Base-by-base conservation (phyloP, 2,329 filamentous ascomycete species). In the Pyricularia pennisetigena region DNA sequence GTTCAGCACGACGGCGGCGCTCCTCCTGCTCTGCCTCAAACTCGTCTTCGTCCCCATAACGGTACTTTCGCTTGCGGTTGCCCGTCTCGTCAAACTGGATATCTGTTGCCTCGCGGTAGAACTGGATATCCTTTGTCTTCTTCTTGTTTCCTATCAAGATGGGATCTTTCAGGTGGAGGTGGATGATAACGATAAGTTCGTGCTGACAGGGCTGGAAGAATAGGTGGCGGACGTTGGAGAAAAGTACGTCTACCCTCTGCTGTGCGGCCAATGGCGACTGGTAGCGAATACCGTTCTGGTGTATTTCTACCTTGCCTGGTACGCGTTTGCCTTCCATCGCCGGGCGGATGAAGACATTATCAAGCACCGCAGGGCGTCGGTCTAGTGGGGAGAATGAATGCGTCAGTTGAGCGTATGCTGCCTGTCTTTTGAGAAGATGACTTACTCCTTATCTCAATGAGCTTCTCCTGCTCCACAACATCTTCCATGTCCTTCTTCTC, bases 401-500 rank as follows among this genome's bases (percentile, higher is more conserved):
- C 16, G 32, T 23, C 16, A 49, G 75, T 86, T 80, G 87, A 82
- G 68, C 73, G 70, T 23, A 24, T 4, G 30, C 1, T 8, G 30
- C 28, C 24, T 12, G 20, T 23, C 8, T 12, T 62, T 26, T 23
- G 10, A 4, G 20, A 35, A 28, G 20, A 14, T 49, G 20, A 82
- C 88, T 82, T 82, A 93, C 91, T 97, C 83, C 95, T 86, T 73
- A 98, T 94, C 76, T 97, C 94, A 72, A 96, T 84, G 67, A 99
- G 87, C 82, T 99, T 99, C 77, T 99, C 95, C 78, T 99, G 95
- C 79, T 98, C 95, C 6, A 99, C 94, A 26, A 99, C 95, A 78
- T 99, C 95, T 77, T 99, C 95, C 91, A 99, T 91, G 74, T 99
- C 94, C 82, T 99, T 99, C 87, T 98, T 97, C 79, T 97, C 94